Evolutionary conservation across 2,329 filamentous ascomycete genomes (phyloP), one percentile per base, ranked within the genome.

Genomic region (Clonostachys byssicola): DNA sequence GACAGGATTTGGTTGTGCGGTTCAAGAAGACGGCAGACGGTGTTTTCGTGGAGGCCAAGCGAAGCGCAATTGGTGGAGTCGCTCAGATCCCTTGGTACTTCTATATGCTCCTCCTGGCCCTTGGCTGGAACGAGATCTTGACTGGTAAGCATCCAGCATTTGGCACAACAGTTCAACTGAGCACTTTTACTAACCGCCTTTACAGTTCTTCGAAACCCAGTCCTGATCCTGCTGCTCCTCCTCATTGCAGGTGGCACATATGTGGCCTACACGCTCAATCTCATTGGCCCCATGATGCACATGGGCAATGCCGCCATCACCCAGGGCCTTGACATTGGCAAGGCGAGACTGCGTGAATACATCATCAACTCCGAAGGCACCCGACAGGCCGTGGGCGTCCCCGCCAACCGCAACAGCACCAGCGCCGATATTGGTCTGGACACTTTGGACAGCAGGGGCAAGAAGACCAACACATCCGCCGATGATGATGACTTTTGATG

Each of bases 1-100:
- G 89, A 50, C 89, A 95, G 62, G 92, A 99, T 63, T 79, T 99
- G 30, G 89, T 91, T 10, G 87, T 95, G 13, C 81, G 94, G 47
- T 99, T 99, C 79, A 97, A 96, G 78, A 97, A 97, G 78, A 94
- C 90, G 35, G 94, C 94, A 2, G 94, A 99, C 63, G 94, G 92
- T 8, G 92, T 99, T 5, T 99, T 96, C 59, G 92, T 99, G 40
- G 94, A 99, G 72, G 94, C 94, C 44, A 99, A 99, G 78, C 83
- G 94, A 49, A 92, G 92, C 63, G 94, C 94, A 40, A 95, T 99
- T 62, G 94, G 94, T 47, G 92, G 92, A 48, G 89, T 99, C 58
- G 89, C 92, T 5, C 92, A 96, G 67, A 85, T 99, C 44, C 94
- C 94, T 6, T 71, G 95, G 51, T 97, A 96, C 69, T 96, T 99